A percentile compares a stretch with the other conserved stretches of the same genome.
These are phyloP conservation scores for Wickerhamiella domercqiae DNA, from an alignment of 805 yeast genomes.

Conservation along the genomic window DNA sequence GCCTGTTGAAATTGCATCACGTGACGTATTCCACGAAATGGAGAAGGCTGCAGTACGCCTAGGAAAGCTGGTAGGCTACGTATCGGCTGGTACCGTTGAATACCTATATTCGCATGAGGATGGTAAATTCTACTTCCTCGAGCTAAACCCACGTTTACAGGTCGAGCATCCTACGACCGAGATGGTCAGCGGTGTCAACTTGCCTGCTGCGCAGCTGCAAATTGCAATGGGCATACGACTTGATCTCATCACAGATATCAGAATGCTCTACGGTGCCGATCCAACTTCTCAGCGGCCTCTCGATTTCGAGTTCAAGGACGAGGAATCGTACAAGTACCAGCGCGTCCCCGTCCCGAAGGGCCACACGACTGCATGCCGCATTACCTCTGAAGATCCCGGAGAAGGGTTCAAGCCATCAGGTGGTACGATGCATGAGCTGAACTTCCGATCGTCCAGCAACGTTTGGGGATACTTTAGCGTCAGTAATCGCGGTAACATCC, in stretches of 20 bases:
- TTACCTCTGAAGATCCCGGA: constrained; percentile 97
- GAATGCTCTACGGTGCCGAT: constrained; percentile 86
- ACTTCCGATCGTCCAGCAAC: constrained; percentile 90
- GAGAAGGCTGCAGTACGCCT: constrained; percentile 95
- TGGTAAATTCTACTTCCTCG: constrained; percentile 89
- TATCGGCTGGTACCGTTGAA: constrained; percentile 98
- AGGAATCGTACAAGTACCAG: constrained; percentile 59
- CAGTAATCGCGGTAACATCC: constrained; percentile 90
- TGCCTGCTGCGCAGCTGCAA: constrained; percentile 97
- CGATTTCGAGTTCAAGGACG: constrained; percentile 74
- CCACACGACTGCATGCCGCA: constrained; percentile 97
- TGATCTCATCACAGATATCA: constrained; percentile 85
- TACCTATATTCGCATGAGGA: constrained; percentile 88
- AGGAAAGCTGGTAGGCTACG: constrained; percentile 94
- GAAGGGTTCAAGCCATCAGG: constrained; percentile 99
- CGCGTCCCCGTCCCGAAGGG: constrained; percentile 94
- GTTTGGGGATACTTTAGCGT: constrained; percentile 99
- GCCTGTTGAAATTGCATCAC: constrained; percentile 88
- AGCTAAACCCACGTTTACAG: constrained; percentile 95
- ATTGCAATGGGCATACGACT: constrained; percentile 99
- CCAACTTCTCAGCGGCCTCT: constrained; percentile 83
- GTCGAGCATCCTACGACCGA: constrained; percentile 99
- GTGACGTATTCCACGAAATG: constrained; percentile 76
- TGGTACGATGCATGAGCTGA: constrained; percentile 90
- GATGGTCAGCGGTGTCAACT: constrained; percentile 96